phyloP scores from a whole-genome alignment of 164 flowering plant species.

The Chloranthus sessilifolius region DNA sequence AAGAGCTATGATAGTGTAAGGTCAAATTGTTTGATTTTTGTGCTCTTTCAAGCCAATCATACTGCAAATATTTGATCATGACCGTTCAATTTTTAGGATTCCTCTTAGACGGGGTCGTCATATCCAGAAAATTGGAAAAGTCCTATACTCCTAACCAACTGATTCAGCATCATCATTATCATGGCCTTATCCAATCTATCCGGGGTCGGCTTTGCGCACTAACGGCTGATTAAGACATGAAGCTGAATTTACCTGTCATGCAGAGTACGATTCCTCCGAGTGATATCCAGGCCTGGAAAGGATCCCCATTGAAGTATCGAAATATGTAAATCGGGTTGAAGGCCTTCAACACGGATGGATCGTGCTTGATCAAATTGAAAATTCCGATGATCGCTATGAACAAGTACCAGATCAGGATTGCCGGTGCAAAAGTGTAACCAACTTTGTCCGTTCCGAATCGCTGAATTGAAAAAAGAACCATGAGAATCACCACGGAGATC shows the following conservation, averaged over 20 bases:
- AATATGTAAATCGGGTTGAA: slow-evolving; percentile 20
- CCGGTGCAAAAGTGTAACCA: slow-evolving; percentile 28
- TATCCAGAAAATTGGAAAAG: neutral
- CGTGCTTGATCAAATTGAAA: slow-evolving; percentile 17
- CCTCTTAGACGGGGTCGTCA: neutral
- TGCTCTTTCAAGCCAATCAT: neutral
- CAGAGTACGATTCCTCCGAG: slow-evolving; percentile 27
- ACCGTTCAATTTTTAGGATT: neutral
- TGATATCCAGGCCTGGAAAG: slow-evolving; percentile 25
- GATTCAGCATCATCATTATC: neutral
- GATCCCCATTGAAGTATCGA: slow-evolving; percentile 19
- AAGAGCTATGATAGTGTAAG: neutral
- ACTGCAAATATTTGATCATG: neutral
- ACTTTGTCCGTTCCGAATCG: slow-evolving; percentile 32
- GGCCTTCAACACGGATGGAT: slow-evolving; percentile 20
- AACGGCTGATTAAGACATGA: too few relatives aligned
- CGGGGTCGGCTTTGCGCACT: too few relatives aligned
- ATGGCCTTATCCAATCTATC: too few relatives aligned
- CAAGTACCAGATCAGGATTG: slow-evolving; percentile 19
- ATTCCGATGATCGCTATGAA: slow-evolving; percentile 16
- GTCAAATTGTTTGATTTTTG: neutral
- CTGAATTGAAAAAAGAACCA: slow-evolving; percentile 22
- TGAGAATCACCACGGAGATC: slow-evolving; percentile 27
- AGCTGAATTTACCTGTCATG: slow-evolving; percentile 21
- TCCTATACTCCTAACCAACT: too few relatives aligned